Conservation (phyloP, 1,284 basidiomycete genomes). For the Cryptococcus sp. region DNA sequence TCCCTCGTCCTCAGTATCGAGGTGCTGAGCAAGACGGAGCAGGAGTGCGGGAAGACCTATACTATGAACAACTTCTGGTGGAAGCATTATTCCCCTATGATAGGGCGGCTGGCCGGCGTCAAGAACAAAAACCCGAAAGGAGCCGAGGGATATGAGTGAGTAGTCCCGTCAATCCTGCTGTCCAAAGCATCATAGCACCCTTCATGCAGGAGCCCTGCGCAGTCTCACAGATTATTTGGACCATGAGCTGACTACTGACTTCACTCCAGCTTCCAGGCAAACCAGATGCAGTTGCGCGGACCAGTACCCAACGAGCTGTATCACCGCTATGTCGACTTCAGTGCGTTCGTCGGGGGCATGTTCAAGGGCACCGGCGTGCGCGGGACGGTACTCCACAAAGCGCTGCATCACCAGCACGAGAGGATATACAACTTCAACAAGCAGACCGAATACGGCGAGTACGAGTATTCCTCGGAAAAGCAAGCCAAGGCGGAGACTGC, state of each 20-base stretch:
- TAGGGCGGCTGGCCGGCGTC: constrained; percentile 43
- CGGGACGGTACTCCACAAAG: constrained; percentile 54
- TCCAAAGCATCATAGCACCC: background rate
- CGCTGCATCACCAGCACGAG: constrained; percentile 57
- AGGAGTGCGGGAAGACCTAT: constrained; percentile 54
- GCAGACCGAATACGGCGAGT: constrained; percentile 52
- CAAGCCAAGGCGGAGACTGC: constrained; percentile 26
- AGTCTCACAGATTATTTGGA: too few species aligned
- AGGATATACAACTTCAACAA: constrained; percentile 57
- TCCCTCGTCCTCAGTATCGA: constrained; percentile 42
- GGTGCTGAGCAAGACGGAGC: constrained; percentile 51
- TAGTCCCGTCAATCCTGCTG: background rate
- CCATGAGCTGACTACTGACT: background rate
- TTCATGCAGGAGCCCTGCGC: background rate
- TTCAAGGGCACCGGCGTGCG: constrained; percentile 54
- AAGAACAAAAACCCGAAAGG: constrained; percentile 32
- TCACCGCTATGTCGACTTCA: constrained; percentile 59
- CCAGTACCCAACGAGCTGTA: constrained; percentile 57
- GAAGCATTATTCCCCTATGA: constrained; percentile 48
- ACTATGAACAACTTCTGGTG: constrained; percentile 55
- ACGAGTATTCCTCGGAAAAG: constrained; percentile 7
- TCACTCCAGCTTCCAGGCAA: constrained; percentile 55
- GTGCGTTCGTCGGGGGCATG: constrained; percentile 56
- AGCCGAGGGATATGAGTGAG: constrained; percentile 38
- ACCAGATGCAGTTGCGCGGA: constrained; percentile 57